Evolutionary conservation across 2,329 filamentous ascomycete genomes (phyloP), one percentile per base, ranked within the genome.

Genomic region (Amesomyces nigricolor): DNA sequence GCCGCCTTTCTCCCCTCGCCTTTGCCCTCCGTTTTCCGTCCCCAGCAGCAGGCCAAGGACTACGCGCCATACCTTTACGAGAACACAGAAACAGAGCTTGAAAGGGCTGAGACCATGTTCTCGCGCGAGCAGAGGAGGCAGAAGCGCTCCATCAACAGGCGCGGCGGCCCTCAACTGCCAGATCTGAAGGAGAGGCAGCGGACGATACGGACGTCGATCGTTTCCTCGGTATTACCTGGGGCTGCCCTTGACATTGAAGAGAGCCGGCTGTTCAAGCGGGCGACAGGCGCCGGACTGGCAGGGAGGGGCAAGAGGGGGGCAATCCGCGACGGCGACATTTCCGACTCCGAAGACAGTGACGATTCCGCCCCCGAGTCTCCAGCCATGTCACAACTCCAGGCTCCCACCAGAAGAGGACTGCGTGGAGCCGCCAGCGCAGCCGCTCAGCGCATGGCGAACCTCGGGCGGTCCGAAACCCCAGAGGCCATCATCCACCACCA

Each of bases 11-110:
- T 97, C 35, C 87, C 88, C 26, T 91, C 91, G 2, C 94, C 94
- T 0, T 73, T 97, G 39, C 81, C 85, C 19, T 84, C 82, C 11
- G 86, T 95, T 17, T 96, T 97, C 77, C 82, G 94, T 61, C 91
- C 91, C 1, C 88, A 91, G 69, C 90, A 96, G 70, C 86, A 91
- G 60, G 91, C 92, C 47, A 96, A 96, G 70, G 94, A 99, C 64
- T 97, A 88, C 68, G 87, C 89, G 3, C 94, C 94, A 0, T 95
- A 92, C 68, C 78, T 99, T 47, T 97, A 95, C 71, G 94, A 97
- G 71, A 81, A 97, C 64, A 95, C 86, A 64, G 92, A 97, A 65
- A 83, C 86, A 29, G 91, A 96, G 62, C 75, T 97, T 43, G 91
- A 97, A 70, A 83, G 88, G 59, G 92, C 91, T 52, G 94, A 99